Evolutionary conservation across 2,329 filamentous ascomycete species (phyloP).

Genomic region (Teratosphaeria zuluensis): DNA sequence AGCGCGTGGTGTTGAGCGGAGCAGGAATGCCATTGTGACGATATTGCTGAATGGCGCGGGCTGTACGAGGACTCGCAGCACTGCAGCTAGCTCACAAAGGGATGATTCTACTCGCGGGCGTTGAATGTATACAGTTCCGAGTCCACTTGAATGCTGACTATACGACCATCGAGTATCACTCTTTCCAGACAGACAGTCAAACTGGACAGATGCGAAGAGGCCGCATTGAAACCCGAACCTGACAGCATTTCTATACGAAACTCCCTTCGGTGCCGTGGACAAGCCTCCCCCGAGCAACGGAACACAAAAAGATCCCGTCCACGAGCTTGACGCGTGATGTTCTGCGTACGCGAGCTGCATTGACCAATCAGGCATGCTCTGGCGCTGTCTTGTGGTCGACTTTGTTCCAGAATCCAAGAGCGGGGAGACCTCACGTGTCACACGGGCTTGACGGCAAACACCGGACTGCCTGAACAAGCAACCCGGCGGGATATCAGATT

Average conservation of each 20-base stretch:
- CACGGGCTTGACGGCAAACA: no score
- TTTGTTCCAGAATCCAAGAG: not conserved
- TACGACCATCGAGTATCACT: no score
- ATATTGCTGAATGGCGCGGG: not conserved
- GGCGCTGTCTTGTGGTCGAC: not conserved
- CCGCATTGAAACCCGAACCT: not conserved
- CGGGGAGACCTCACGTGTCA: no score
- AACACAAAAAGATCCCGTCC: not conserved
- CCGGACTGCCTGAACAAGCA: not conserved
- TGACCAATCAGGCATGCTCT: not conserved
- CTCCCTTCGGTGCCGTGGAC: not conserved
- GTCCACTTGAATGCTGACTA: no score
- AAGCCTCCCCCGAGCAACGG: no score
- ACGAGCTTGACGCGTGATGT: not conserved
- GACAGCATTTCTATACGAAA: not conserved
- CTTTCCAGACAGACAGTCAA: no score
- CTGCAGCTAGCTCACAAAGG: not conserved
- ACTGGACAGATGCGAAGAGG: no score
- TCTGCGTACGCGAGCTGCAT: not conserved
- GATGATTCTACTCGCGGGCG: not conserved
- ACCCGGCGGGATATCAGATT: not conserved
- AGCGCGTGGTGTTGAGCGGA: conserved; percentile 11
- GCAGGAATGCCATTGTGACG: conserved; percentile 11
- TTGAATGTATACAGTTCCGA: not conserved
- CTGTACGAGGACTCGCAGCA: not conserved